A percentile compares a stretch with the other conserved stretches of the same genome.
phyloP scores from a whole-genome alignment of 202 grass and related monocot species.

The Hordeum pubiflorum region DNA sequence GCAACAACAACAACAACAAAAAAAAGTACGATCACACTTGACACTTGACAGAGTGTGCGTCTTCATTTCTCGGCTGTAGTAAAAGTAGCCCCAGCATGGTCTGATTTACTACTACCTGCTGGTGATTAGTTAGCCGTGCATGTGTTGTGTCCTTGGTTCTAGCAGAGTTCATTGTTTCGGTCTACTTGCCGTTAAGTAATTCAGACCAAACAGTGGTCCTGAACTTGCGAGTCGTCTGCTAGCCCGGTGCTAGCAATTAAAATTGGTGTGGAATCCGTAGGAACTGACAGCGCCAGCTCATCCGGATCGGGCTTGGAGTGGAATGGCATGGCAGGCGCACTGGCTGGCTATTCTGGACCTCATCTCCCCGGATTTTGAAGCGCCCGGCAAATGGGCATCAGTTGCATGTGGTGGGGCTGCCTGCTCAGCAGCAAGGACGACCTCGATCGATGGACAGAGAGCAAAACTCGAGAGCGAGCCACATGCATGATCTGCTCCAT shows the following conservation, averaged over 20 bases:
- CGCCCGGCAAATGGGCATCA: background rate
- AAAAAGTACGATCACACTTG: background rate
- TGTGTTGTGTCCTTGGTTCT: background rate
- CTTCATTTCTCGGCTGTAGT: background rate
- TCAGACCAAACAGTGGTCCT: too few species aligned
- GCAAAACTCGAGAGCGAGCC: background rate
- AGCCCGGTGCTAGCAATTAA: background rate
- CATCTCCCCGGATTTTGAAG: background rate
- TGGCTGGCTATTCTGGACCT: background rate
- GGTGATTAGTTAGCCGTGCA: background rate
- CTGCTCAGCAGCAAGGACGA: background rate
- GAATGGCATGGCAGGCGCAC: background rate
- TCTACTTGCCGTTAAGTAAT: background rate
- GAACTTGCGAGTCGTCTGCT: background rate
- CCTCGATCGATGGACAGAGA: background rate
- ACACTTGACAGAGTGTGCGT: background rate
- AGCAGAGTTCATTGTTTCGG: background rate
- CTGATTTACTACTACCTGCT: background rate
- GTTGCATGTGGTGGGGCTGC: background rate
- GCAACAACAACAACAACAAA: background rate
- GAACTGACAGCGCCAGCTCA: slow-evolving; percentile 6
- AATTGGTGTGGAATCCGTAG: background rate
- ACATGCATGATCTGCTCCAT: background rate
- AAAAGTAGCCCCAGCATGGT: background rate
- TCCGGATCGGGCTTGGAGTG: background rate